Percentiles rank a stretch among this genome's conserved stretches.
Evolutionary conservation across 2,329 filamentous ascomycete genomes (phyloP).

Genomic region (Epichloe festucae): DNA sequence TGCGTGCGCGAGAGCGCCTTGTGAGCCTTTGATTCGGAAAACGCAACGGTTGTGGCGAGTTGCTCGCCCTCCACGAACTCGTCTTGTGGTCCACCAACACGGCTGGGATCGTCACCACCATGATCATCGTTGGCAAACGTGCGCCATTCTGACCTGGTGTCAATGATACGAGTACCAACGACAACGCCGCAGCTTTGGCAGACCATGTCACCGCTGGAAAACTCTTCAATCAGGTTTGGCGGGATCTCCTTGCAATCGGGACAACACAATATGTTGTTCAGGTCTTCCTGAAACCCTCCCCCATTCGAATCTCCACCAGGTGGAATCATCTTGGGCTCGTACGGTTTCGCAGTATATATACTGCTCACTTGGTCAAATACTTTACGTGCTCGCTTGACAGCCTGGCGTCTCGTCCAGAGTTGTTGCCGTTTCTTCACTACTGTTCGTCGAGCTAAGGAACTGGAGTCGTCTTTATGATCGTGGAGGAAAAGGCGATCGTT

Average conservation of each 20-base stretch:
- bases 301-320: conserved; percentile 20
- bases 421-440: conserved; percentile 21
- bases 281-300: conserved; percentile 51
- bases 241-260: conserved; percentile 83
- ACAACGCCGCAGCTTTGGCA: conserved; percentile 88
- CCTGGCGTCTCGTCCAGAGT: conserved; percentile 20
- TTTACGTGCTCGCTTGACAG: conserved; percentile 22
- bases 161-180: conserved; percentile 79
- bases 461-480: conserved; percentile 10
- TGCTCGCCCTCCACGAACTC: conserved; percentile 82
- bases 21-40: conserved; percentile 58
- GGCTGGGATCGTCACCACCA: conserved; percentile 88
- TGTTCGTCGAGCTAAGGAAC: conserved; percentile 11
- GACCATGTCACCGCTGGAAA: conserved; percentile 82
- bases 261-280: conserved; percentile 77
- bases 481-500: conserved; percentile 28
- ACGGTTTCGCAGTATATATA: conserved; percentile 29
- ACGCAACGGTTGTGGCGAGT: conserved; percentile 78
- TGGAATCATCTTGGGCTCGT: conserved; percentile 34
- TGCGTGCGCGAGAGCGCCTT: conserved; percentile 73
- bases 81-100: conserved; percentile 91
- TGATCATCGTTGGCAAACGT: conserved; percentile 98
- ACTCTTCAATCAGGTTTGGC: conserved; percentile 88
- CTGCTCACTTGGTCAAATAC: conserved; percentile 28
- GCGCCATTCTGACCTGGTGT: conserved; percentile 94